Evolutionary conservation across 2,329 filamentous ascomycete species (phyloP).

Genomic region (Teratosphaeria gauchensis): DNA sequence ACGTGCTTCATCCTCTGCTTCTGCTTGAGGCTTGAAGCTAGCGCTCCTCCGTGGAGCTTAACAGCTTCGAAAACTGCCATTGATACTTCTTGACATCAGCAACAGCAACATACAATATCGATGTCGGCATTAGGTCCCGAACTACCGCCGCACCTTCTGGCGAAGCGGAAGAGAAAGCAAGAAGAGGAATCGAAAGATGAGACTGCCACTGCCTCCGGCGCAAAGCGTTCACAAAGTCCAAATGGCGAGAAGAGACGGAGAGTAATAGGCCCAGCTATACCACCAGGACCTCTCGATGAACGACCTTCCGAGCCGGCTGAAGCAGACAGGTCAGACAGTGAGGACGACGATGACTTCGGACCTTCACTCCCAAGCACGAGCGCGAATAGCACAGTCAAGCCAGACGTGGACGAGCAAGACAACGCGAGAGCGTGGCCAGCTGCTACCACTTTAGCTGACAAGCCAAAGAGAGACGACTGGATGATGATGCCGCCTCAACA

Average conservation of each 20-base stretch:
- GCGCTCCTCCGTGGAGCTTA: background rate
- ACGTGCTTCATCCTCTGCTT: background rate
- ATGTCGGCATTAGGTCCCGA: slow-evolving; percentile 65
- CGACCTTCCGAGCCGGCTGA: slow-evolving; percentile 31
- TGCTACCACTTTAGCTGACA: slow-evolving; percentile 6
- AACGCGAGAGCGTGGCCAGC: background rate
- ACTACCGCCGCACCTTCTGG: slow-evolving; percentile 54
- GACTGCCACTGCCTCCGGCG: slow-evolving; percentile 27
- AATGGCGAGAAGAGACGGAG: slow-evolving; percentile 40
- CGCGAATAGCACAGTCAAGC: background rate
- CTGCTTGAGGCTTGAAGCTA: background rate
- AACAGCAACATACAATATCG: background rate
- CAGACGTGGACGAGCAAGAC: background rate
- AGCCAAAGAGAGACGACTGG: slow-evolving; percentile 61
- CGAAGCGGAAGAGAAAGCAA: slow-evolving; percentile 42
- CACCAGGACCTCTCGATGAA: slow-evolving; percentile 41
- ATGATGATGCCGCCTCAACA: slow-evolving; percentile 43
- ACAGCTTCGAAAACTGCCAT: background rate
- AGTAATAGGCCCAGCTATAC: slow-evolving; percentile 47
- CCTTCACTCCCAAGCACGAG: slow-evolving; percentile 30
- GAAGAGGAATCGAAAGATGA: slow-evolving; percentile 25
- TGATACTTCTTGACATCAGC: background rate
- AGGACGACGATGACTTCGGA: slow-evolving; percentile 36
- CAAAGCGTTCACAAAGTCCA: slow-evolving; percentile 27
- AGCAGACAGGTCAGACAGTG: slow-evolving; percentile 19